Evolutionary conservation across 257 asterid genomes (phyloP).

Genomic region (Scutellaria galericulata): DNA sequence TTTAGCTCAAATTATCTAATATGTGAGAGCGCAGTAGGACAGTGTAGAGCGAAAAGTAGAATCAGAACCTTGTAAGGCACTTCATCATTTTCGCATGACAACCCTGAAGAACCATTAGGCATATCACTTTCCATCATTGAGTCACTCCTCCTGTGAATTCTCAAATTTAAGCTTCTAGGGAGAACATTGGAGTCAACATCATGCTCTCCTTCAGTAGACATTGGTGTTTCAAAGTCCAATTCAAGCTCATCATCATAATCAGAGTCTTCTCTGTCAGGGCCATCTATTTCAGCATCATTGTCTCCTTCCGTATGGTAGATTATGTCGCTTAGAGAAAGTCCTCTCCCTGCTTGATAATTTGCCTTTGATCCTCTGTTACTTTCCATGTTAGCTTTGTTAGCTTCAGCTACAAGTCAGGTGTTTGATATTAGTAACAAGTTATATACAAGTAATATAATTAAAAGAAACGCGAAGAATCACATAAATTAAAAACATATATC

Average conservation of each 20-base stretch:
- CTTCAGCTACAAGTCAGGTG: slow-evolving; percentile 64
- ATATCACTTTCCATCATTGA: slow-evolving; percentile 55
- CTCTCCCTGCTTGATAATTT: slow-evolving; percentile 59
- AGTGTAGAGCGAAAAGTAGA: slow-evolving; percentile 21
- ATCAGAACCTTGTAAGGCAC: slow-evolving; percentile 64
- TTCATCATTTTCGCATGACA: slow-evolving; percentile 57
- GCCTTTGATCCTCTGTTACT: slow-evolving; percentile 60
- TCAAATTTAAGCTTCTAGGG: slow-evolving; percentile 73
- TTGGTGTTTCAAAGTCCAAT: slow-evolving; percentile 75
- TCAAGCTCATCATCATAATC: slow-evolving; percentile 88
- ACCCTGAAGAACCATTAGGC: slow-evolving; percentile 52
- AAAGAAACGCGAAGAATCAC: neutral
- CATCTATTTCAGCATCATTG: slow-evolving; percentile 71
- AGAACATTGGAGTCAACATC: slow-evolving; percentile 56
- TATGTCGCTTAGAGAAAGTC: slow-evolving; percentile 82
- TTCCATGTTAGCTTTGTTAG: slow-evolving; percentile 59
- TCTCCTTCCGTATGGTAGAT: slow-evolving; percentile 74
- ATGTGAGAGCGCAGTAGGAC: slow-evolving; percentile 1
- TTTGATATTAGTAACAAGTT: slow-evolving; percentile 30
- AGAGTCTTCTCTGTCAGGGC: slow-evolving; percentile 80
- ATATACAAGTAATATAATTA: neutral
- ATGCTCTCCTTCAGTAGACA: slow-evolving; percentile 63
- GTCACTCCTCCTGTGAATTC: slow-evolving; percentile 68
- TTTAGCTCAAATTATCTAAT: neutral
- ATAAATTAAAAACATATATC: slow-evolving; percentile 16